Evolutionary conservation across 176 grass and related monocot genomes (phyloP), one percentile per base, ranked within the genome.

Genomic region (Themeda triandra): DNA sequence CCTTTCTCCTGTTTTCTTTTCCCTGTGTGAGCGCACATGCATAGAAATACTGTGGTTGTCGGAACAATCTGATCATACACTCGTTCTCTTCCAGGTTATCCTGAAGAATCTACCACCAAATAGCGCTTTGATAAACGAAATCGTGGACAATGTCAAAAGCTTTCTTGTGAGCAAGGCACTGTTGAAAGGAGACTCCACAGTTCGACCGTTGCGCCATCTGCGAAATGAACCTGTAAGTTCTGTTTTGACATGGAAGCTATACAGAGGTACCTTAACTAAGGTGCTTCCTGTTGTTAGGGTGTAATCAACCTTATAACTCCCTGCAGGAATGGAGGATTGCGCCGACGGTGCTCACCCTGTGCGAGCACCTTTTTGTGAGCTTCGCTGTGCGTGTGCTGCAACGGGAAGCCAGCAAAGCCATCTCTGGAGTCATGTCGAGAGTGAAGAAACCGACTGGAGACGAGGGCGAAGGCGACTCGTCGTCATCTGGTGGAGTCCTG

Each of bases 81-180:
- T 28, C 3, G 1, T n/a, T 86, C 11, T 51, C 36, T 35, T 68
- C 58, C 77, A 96, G 91, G 94, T 96, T 63, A 83, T 96, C 66
- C 84, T 96, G 29, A 96, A 93, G 78, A 96, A 93, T 83, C 89
- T 96, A 39, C 94, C 94, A 24, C 91, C 91, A 63, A 96, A 89
- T 66, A 96, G 84, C 5, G 83, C 94, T 54, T 77, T 96, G 63
- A 91, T 96, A 85, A 93, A 85, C 54, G 94, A 96, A 76, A 93
- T 96, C 36, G 83, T 93, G 73, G 91, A 93, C 75, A 93, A 86
- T 13, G 94, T 93, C 10, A 93, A 96, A 80, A 66, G 81, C 73
- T 96, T 93, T 82, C 91, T 96, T 56, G 67, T 89, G 69, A 89
- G 91, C 84, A 96, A 96, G 94, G 91, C 86, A 69, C 86, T 96